These are phyloP conservation scores for Leptodermis oblonga DNA, from an alignment of 257 asterid species.

Conservation along the genomic window DNA sequence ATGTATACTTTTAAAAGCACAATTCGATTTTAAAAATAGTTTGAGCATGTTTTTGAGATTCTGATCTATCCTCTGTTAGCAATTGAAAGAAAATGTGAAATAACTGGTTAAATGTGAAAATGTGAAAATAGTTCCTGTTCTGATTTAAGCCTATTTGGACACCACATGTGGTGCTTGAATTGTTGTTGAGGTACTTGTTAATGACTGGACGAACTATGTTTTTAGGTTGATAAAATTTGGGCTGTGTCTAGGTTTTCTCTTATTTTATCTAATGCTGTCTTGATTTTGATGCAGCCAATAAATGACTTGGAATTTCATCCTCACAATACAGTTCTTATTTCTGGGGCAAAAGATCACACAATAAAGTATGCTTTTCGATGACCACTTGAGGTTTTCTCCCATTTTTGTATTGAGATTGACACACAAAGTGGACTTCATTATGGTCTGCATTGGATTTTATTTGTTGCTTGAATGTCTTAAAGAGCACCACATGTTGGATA, in stretches of 20 bases:
- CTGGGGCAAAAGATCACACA: constrained; percentile 89
- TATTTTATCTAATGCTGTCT: constrained; percentile 7
- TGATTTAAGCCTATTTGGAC: background rate
- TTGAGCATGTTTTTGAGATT: background rate
- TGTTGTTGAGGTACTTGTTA: background rate
- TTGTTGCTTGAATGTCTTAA: background rate
- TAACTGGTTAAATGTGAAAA: background rate
- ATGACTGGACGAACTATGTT: background rate
- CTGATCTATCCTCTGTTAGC: constrained; percentile 9
- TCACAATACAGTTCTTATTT: constrained; percentile 64
- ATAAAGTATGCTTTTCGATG: constrained; percentile 53
- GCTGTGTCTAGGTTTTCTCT: background rate
- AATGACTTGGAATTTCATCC: constrained; percentile 95
- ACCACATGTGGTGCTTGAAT: background rate
- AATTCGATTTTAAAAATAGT: background rate
- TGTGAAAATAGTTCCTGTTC: constrained; percentile 1
- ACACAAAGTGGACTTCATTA: background rate
- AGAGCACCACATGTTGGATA: too few species aligned
- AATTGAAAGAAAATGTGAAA: constrained; percentile 19
- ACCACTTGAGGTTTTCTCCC: constrained; percentile 18
- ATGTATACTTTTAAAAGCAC: background rate
- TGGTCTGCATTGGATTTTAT: constrained; percentile 11
- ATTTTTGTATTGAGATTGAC: background rate
- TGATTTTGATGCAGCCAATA: constrained; percentile 58
- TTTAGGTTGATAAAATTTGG: background rate